Percentiles rank a stretch among this genome's conserved stretches.
Evolutionary conservation across 2,329 filamentous ascomycete genomes (phyloP).

Genomic region (Alternaria conjuncta): DNA sequence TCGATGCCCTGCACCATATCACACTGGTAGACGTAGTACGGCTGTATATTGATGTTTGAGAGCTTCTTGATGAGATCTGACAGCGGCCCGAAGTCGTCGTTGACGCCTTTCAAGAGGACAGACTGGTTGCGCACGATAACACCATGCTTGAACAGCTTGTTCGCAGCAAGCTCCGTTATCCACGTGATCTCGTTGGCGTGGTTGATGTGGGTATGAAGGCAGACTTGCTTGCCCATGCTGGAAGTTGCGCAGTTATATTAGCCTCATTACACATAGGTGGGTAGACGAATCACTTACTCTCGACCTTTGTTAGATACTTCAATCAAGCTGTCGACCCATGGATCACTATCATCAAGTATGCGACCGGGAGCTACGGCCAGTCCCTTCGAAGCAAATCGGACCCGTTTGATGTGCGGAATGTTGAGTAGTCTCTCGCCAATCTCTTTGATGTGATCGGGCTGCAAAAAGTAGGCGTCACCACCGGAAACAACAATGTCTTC

Average conservation of each 20-base stretch:
- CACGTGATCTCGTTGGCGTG: conserved; percentile 68
- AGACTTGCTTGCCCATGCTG: conserved; percentile 63
- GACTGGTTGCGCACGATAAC: conserved; percentile 67
- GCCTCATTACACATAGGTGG: not conserved
- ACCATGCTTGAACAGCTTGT: conserved; percentile 58
- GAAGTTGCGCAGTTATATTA: not conserved
- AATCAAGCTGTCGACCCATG: conserved; percentile 62
- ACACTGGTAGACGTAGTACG: conserved; percentile 72
- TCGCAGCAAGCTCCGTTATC: conserved; percentile 61
- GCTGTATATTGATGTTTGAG: conserved; percentile 63
- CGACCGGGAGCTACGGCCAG: conserved; percentile 65
- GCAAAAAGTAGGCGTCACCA: conserved; percentile 66
- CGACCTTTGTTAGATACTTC: conserved; percentile 59
- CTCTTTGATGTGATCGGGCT: conserved; percentile 58
- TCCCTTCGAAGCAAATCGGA: conserved; percentile 69
- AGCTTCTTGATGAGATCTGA: conserved; percentile 60
- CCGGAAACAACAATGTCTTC: conserved; percentile 69
- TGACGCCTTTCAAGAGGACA: conserved; percentile 65
- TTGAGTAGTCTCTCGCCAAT: conserved; percentile 63
- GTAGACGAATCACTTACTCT: conserved; percentile 20
- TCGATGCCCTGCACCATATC: conserved; percentile 68
- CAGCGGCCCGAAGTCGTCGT: conserved; percentile 63
- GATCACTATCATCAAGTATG: conserved; percentile 60
- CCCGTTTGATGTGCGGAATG: conserved; percentile 65
- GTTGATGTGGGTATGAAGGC: conserved; percentile 71